Conservation (phyloP, 257 asterid genomes). For the Hygrophila difformis region DNA sequence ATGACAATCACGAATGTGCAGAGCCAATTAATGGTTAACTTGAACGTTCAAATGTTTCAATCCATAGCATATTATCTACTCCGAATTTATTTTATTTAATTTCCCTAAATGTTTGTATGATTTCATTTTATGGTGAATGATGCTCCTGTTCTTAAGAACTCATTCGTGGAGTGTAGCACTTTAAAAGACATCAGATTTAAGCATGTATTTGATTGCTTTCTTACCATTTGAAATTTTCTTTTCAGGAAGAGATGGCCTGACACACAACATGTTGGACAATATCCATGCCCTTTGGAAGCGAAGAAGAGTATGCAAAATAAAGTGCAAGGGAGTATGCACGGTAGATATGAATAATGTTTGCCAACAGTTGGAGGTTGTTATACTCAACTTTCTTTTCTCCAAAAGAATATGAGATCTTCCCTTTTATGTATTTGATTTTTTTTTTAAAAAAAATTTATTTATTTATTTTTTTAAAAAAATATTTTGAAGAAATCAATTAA, state of each 20-base stretch:
- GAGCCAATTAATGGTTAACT: too few relatives aligned
- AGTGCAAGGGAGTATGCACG: constrained; percentile 94
- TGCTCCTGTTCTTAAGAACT: too few relatives aligned
- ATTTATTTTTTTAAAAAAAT: too few relatives aligned
- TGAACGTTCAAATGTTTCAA: too few relatives aligned
- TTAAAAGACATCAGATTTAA: constrained; percentile 3
- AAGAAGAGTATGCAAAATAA: constrained; percentile 78
- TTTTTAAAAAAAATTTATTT: too few relatives aligned
- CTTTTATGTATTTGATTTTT: constrained; percentile 1
- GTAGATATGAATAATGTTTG: constrained; percentile 84
- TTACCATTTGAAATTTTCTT: constrained; percentile 5
- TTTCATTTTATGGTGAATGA: too few relatives aligned
- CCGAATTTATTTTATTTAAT: too few relatives aligned
- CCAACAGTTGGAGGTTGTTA: constrained; percentile 78
- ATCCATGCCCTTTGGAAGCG: constrained; percentile 94
- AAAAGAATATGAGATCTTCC: constrained; percentile 1
- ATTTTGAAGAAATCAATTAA: too few relatives aligned
- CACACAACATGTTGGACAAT: constrained; percentile 94
- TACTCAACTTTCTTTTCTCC: constrained; percentile 24
- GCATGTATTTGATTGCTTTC: neutral
- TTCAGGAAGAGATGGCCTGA: constrained; percentile 90
- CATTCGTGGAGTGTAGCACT: neutral
- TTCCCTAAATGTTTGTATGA: too few relatives aligned
- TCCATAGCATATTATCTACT: too few relatives aligned
- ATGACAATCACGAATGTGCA: too few relatives aligned